Evolutionary conservation across 202 grass and related monocot species (phyloP).

Genomic region (Zoysia matrella): DNA sequence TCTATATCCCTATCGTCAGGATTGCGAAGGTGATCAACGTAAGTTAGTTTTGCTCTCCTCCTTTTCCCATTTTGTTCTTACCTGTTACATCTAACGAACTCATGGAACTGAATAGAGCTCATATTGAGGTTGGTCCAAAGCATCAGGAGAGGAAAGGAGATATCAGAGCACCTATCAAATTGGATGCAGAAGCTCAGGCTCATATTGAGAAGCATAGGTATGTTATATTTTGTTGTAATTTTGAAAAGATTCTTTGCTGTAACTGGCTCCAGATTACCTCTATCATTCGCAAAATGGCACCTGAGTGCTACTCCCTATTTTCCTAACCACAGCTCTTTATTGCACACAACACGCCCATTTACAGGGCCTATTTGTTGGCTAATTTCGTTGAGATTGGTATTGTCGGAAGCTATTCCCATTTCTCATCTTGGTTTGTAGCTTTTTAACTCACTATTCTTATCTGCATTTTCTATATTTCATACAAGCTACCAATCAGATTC

Average conservation of each 20-base stretch:
- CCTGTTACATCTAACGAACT: conserved; percentile 15
- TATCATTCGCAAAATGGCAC: not conserved
- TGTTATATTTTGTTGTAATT: conserved; percentile 2
- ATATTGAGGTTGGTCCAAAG: conserved; percentile 42
- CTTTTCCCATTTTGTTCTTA: not conserved
- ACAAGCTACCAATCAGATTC: not conserved
- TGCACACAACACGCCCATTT: not conserved
- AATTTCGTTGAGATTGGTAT: not conserved
- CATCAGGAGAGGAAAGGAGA: conserved; percentile 55
- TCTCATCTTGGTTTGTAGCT: not conserved
- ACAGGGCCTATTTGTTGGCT: not conserved
- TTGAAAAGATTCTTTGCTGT: not conserved
- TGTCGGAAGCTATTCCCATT: not conserved
- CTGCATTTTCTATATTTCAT: not conserved
- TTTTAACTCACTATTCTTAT: not conserved
- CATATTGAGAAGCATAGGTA: conserved; percentile 95
- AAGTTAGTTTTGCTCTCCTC: conserved; percentile 42
- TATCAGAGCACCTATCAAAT: conserved; percentile 66
- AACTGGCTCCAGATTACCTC: not conserved
- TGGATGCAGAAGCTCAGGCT: conserved; percentile 79
- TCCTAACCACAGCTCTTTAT: not conserved
- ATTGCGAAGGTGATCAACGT: conserved; percentile 70
- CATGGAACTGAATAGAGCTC: conserved; percentile 48
- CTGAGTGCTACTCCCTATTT: not conserved
- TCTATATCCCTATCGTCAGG: conserved; percentile 60